Base-by-base conservation (phyloP, 192 early-diverging fungal genomes). In the Coemansia sp. region DNA sequence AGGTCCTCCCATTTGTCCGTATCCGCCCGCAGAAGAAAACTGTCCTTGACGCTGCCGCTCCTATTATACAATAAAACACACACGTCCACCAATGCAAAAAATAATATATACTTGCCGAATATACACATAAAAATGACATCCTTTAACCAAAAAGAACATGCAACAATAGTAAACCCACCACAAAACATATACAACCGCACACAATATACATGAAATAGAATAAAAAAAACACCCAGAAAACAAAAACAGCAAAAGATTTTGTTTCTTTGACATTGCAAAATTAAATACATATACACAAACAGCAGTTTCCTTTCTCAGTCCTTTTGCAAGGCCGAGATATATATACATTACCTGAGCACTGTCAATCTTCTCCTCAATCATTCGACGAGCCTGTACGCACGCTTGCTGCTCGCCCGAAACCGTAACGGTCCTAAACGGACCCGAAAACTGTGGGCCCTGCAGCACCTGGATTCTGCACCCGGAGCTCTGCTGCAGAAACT, bases 341-440 rank as follows among this genome's bases (percentile, higher is more conserved):
- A 11, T 32, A 37, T 46, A 36, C 47, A 5, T 76, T 77, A 78
- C 75, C 68, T 71, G 68, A 5, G 56, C 15, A 14, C 62, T 49
- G 3, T 58, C 60, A 11, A 78, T 51, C 38, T 78, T 78, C 36
- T 71, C 75, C 54, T 78, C 75, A 48, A 78, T 68, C 75, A 78
- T 78, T 17, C 53, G 43, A 5, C 65, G 56, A 0, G 68, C 68
- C 16, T 55, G 75, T 64, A 66, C 50, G 14, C 68, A 71, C 0
- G 69, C 69, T 1, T 16, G 48, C 11, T 57, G 46, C 17, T 67
- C 64, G 1, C 75, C 75, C 0, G 56, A 44, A 26, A 78, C 63
- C 3, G 68, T 78, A 5, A 78, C 69, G 0, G 64, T 57, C 14
- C 58, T 44, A 20, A 64, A 54, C 16, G 75, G 75, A 1, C 56